phyloP scores from a whole-genome alignment of 2,329 filamentous ascomycete genomes.

The Phialophora chinensis region DNA sequence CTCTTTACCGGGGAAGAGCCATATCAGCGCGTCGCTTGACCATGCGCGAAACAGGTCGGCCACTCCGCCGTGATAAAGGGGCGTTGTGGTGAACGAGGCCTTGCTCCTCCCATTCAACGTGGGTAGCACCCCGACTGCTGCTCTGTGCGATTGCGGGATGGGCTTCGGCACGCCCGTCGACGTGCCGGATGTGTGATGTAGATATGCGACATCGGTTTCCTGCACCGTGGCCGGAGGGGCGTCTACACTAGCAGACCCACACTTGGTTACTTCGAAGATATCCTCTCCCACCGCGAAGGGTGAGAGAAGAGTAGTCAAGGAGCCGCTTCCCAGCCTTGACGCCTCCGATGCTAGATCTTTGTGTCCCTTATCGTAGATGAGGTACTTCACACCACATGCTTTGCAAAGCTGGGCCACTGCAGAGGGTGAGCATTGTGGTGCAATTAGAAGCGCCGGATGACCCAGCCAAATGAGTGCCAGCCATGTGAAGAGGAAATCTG shows the following conservation, averaged over 20 bases:
- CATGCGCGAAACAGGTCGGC: conserved; percentile 68
- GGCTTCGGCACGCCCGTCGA: conserved; percentile 68
- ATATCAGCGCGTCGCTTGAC: conserved; percentile 65
- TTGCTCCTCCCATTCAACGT: conserved; percentile 47
- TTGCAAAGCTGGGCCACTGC: conserved; percentile 62
- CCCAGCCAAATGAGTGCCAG: conserved; percentile 64
- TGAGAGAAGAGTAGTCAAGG: not conserved
- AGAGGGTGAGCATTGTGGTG: conserved; percentile 55
- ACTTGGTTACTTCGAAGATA: conserved; percentile 18
- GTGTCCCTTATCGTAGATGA: conserved; percentile 55
- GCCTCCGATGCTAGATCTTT: conserved; percentile 26
- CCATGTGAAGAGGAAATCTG: conserved; percentile 66
- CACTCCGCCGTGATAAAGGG: conserved; percentile 69
- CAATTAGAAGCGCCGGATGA: conserved; percentile 62
- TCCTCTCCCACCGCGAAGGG: conserved; percentile 17
- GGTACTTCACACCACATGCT: conserved; percentile 48
- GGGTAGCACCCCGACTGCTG: conserved; percentile 62
- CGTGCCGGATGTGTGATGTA: conserved; percentile 70
- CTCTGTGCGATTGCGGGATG: conserved; percentile 64
- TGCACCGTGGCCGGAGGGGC: not conserved
- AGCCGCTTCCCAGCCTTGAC: not conserved
- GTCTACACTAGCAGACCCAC: not conserved
- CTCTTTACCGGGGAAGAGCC: conserved; percentile 65
- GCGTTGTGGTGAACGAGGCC: conserved; percentile 69
- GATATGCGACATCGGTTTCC: conserved; percentile 58